These are phyloP conservation scores for Gonapodya prolifera DNA, from an alignment of 192 early-diverging fungal species.

Conservation along the genomic window DNA sequence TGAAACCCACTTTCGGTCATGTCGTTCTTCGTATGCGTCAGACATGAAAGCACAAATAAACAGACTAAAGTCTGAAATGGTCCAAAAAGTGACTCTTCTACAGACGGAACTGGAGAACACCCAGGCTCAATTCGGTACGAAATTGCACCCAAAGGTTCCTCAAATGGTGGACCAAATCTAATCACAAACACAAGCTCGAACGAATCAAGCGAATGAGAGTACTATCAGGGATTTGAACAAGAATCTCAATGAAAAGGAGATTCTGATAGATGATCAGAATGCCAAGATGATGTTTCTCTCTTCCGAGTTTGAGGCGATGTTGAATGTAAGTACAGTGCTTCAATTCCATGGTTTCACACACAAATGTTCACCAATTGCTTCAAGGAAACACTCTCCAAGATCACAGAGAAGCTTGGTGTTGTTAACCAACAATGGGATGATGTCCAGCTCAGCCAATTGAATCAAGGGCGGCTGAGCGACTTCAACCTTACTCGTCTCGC, in stretches of 20 bases:
- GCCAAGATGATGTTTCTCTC: conserved; percentile 50
- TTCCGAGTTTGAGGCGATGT: conserved; percentile 44
- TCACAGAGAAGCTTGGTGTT: conserved; percentile 35
- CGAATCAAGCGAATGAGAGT: conserved; percentile 9
- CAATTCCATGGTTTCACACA: neutral
- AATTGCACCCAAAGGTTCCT: neutral
- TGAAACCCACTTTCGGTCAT: conserved; percentile 7
- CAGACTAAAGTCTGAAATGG: conserved; percentile 24
- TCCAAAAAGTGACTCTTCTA: conserved; percentile 25
- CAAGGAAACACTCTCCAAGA: conserved; percentile 41
- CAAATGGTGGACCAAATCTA: conserved; percentile 20
- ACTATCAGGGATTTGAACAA: conserved; percentile 11
- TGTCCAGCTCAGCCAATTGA: neutral
- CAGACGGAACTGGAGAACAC: conserved; percentile 29
- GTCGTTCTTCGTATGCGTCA: conserved; percentile 12
- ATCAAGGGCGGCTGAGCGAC: neutral
- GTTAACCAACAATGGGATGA: conserved; percentile 24
- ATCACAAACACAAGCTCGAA: neutral
- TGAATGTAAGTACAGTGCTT: conserved; percentile 24
- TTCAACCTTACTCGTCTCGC: neutral
- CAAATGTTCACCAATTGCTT: neutral
- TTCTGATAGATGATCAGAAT: conserved; percentile 42
- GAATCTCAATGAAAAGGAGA: conserved; percentile 25
- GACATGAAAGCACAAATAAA: conserved; percentile 42
- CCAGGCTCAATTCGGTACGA: neutral